phyloP scores from a whole-genome alignment of 2,329 filamentous ascomycete genomes.

The Neonectria coccinea region DNA sequence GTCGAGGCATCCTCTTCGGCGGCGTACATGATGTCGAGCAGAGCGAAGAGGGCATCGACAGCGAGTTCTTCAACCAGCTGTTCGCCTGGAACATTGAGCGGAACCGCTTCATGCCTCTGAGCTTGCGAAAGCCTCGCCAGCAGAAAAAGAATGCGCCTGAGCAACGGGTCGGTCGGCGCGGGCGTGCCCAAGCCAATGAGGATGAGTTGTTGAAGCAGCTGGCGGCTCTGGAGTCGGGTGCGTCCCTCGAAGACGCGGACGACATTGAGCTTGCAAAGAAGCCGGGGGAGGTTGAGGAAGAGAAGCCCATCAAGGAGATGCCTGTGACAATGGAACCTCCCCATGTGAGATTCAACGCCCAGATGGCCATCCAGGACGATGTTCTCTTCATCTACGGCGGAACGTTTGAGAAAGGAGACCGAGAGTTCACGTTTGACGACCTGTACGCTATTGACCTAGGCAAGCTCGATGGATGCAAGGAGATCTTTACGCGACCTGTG shows the following conservation, averaged over 20 bases:
- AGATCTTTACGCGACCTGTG: constrained; percentile 87
- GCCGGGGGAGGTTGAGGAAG: constrained; percentile 66
- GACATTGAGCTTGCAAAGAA: constrained; percentile 64
- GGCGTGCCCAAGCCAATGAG: constrained; percentile 88
- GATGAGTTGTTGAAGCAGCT: constrained; percentile 90
- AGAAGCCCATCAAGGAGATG: constrained; percentile 70
- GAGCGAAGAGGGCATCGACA: constrained; percentile 94
- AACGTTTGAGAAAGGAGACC: constrained; percentile 93
- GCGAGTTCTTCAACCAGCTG: constrained; percentile 93
- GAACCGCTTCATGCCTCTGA: constrained; percentile 91
- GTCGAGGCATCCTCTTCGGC: constrained; percentile 91
- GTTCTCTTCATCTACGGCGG: constrained; percentile 94
- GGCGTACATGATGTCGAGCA: constrained; percentile 94
- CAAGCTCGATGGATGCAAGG: constrained; percentile 92
- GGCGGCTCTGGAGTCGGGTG: constrained; percentile 83
- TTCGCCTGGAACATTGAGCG: constrained; percentile 96
- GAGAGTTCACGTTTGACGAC: constrained; percentile 96
- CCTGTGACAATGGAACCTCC: constrained; percentile 83
- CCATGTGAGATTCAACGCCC: constrained; percentile 90
- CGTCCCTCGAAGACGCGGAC: constrained; percentile 66
- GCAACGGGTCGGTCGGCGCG: constrained; percentile 70
- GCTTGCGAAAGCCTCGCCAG: constrained; percentile 78
- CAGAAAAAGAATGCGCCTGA: constrained; percentile 67
- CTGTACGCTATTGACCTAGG: constrained; percentile 93
- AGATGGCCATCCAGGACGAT: constrained; percentile 91